phyloP scores from a whole-genome alignment of 768 basidiomycete genomes.

The Pluteus cervinus region DNA sequence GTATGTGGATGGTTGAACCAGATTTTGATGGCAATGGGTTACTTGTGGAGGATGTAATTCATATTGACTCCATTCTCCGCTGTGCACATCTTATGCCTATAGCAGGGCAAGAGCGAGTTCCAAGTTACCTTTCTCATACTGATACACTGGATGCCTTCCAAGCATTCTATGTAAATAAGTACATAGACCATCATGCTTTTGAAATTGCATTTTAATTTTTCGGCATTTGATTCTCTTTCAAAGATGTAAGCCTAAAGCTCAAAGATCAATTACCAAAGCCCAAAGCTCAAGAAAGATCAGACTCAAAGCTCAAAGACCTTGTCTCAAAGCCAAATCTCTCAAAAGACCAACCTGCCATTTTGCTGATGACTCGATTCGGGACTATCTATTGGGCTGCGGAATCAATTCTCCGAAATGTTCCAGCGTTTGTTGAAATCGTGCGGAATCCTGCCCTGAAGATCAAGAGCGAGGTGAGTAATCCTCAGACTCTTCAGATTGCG shows the following conservation, averaged over 20 bases:
- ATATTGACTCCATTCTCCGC: slow-evolving; percentile 20
- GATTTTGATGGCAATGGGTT: slow-evolving; percentile 11
- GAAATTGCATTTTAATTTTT: slow-evolving; percentile 6
- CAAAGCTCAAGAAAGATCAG: too few species aligned
- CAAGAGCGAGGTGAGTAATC: not conserved
- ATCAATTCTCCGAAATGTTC: too few species aligned
- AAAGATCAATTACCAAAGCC: too few species aligned
- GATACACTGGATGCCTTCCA: slow-evolving; percentile 17
- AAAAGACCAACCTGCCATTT: too few species aligned
- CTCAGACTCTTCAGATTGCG: not conserved
- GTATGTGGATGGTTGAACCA: slow-evolving; percentile 25
- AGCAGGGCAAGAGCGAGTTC: slow-evolving; percentile 15
- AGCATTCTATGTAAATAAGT: slow-evolving; percentile 24
- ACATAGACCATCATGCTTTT: slow-evolving; percentile 23
- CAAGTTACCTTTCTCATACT: slow-evolving; percentile 11
- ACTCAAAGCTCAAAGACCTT: too few species aligned
- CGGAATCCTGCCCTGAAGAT: not conserved
- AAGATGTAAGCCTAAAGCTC: too few species aligned
- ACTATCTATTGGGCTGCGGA: too few species aligned
- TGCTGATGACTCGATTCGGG: too few species aligned
- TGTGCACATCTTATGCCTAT: slow-evolving; percentile 23
- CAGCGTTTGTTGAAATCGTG: not conserved
- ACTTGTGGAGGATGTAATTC: slow-evolving; percentile 13
- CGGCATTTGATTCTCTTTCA: too few species aligned
- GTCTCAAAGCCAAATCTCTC: too few species aligned